Evolutionary conservation across 192 early-diverging fungal genomes (phyloP).

Genomic region (Entomortierella parvispora): DNA sequence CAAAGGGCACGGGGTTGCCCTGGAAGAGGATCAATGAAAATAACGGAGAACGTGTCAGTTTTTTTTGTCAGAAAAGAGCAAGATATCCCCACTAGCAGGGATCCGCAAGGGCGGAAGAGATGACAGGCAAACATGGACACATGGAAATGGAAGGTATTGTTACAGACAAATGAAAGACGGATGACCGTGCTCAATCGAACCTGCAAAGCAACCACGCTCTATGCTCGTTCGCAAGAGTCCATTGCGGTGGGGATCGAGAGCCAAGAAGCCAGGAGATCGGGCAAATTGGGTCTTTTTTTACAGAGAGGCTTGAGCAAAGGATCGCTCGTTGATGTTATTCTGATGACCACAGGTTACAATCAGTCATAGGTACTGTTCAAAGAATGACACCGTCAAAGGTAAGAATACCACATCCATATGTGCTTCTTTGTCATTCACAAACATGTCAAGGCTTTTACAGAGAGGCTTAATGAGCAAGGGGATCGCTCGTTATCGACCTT

Average conservation of each 20-base stretch:
- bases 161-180: neutral
- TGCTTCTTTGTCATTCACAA: no score
- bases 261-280: neutral
- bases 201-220: no score
- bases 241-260: neutral
- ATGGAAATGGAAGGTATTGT: no score
- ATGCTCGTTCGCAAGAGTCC: neutral
- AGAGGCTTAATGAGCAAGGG: no score
- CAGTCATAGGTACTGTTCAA: no score
- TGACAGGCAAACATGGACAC: no score
- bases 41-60: neutral
- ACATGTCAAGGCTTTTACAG: no score
- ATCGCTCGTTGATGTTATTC: conserved; percentile 4
- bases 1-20: conserved; percentile 34
- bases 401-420: no score
- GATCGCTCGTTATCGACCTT: no score
- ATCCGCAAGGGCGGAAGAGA: neutral
- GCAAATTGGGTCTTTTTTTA: conserved; percentile 2
- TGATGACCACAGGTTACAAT: neutral
- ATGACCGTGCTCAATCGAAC: neutral
- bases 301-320: conserved; percentile 21
- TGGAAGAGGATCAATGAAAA: conserved; percentile 7
- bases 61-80: neutral
- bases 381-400: neutral
- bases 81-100: neutral